Evolutionary conservation across 208 protist genomes (phyloP), one percentile per base, ranked within the genome.

Genomic region (Leishmania braziliensis): DNA sequence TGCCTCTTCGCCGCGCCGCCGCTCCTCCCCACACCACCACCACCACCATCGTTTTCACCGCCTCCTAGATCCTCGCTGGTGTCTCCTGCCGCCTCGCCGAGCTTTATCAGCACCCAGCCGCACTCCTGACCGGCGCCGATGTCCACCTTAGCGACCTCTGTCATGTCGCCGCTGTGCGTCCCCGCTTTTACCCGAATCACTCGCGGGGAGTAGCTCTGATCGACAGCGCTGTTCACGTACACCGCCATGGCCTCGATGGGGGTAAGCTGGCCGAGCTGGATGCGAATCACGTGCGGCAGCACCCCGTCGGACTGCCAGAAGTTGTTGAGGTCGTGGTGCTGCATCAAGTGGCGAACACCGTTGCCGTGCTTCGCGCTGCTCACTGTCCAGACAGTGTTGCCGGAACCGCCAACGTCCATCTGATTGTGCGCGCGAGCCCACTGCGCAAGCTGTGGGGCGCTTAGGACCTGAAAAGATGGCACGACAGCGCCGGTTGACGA

Each of bases 231-330:
- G 75, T 95, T 86, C 51, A 97, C 81, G 85, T 91, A 95, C 39
- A 98, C 54, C 16, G 85, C 88, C 26, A 97, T 84, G 9, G 79
- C 81, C 33, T 87, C 75, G 2, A 97, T 83, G 18, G 87, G 63
- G 2, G 87, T 95, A 46, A 95, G 88, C 63, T 82, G 74, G 2
- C 80, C 75, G 46, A 96, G 91, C 54, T 96, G 85, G 54, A 98
- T 86, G 9, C 84, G 86, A 54, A 98, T 86, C 33, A 84, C 77
- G 76, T 98, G 95, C 43, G 95, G 95, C 36, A 96, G 89, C 33
- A 89, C 78, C 26, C 95, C 95, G 76, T 98, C 95, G 1, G 93
- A 97, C 81, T 98, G 95, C 94, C 95, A 98, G 82, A 91, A 98
- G 51, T 91, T 96, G 65, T 76, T 78, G 43, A 86, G 68, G 84